Evolutionary conservation across 2,329 filamentous ascomycete genomes (phyloP).

Genomic region (Sarocladiaceae sp.): DNA sequence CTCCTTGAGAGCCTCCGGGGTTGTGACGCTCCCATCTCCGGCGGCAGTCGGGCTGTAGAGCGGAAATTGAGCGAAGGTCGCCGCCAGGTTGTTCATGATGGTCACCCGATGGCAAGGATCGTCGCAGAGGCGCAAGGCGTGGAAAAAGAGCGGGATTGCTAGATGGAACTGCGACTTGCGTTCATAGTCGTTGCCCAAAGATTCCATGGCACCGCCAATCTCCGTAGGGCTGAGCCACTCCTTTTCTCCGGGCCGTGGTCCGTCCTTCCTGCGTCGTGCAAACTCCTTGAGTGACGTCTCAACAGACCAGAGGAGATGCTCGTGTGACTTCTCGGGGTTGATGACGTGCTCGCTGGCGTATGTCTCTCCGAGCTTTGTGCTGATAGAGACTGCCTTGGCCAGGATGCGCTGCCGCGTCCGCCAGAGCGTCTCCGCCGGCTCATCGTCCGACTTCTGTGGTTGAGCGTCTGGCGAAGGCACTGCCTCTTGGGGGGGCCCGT

Average conservation of each 20-base stretch:
- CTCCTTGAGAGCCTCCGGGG: slow-evolving; percentile 21
- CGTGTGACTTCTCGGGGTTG: slow-evolving; percentile 65
- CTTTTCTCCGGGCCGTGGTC: slow-evolving; percentile 63
- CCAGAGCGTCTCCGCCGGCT: slow-evolving; percentile 42
- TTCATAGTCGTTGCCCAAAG: slow-evolving; percentile 72
- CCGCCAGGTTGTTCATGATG: slow-evolving; percentile 80
- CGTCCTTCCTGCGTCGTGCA: slow-evolving; percentile 58
- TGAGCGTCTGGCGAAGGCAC: not conserved
- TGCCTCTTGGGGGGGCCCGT: not conserved
- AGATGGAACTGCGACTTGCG: slow-evolving; percentile 69
- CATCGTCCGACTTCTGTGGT: slow-evolving; percentile 13
- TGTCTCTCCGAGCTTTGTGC: slow-evolving; percentile 77
- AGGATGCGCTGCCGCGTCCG: slow-evolving; percentile 60
- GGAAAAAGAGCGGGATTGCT: slow-evolving; percentile 78
- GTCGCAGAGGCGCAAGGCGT: slow-evolving; percentile 65
- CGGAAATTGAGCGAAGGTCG: slow-evolving; percentile 64
- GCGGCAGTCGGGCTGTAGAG: slow-evolving; percentile 23
- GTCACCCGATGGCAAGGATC: slow-evolving; percentile 70
- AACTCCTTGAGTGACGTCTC: slow-evolving; percentile 73
- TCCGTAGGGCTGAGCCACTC: slow-evolving; percentile 65
- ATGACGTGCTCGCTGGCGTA: slow-evolving; percentile 73
- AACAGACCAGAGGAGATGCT: slow-evolving; percentile 71
- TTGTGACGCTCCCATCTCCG: slow-evolving; percentile 13
- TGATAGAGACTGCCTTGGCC: slow-evolving; percentile 66
- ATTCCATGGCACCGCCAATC: slow-evolving; percentile 67